A percentile compares a stretch with the other conserved stretches of the same genome.
These are phyloP conservation scores for Capronia epimyces DNA, from an alignment of 2,329 filamentous ascomycete genomes.

Conservation along the genomic window DNA sequence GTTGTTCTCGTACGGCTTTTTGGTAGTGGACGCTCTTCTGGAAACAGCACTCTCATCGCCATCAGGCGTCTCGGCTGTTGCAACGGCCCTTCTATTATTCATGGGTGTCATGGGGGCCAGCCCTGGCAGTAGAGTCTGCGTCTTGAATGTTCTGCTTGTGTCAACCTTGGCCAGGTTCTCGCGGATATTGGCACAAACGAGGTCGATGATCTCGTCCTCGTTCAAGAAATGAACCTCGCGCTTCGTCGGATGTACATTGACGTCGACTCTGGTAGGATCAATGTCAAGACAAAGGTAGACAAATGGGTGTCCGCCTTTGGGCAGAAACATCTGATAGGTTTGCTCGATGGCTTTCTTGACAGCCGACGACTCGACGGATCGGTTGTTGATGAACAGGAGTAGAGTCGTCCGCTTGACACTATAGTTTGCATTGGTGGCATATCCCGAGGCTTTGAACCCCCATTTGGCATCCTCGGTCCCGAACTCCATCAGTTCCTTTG, in stretches of 20 bases:
- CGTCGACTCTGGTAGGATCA: constrained; percentile 85
- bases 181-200: constrained; percentile 74
- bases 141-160: constrained; percentile 88
- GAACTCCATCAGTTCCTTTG: constrained; percentile 81
- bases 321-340: constrained; percentile 78
- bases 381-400: constrained; percentile 92
- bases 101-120: constrained; percentile 44
- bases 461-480: constrained; percentile 66
- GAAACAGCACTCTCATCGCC: constrained; percentile 34
- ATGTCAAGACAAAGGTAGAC: constrained; percentile 89
- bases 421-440: constrained; percentile 90
- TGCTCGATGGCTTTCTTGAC: constrained; percentile 90
- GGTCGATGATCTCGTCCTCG: constrained; percentile 89
- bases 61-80: constrained; percentile 37
- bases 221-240: constrained; percentile 95
- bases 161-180: constrained; percentile 78
- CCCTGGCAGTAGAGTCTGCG: constrained; percentile 79
- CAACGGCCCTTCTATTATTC: constrained; percentile 25
- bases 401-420: constrained; percentile 83
- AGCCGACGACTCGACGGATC: constrained; percentile 80
- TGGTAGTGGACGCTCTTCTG: constrained; percentile 34
- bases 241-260: constrained; percentile 97
- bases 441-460: constrained; percentile 76
- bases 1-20: constrained; percentile 72
- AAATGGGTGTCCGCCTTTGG: constrained; percentile 92